A percentile compares a stretch with the other conserved stretches of the same genome.
phyloP scores from a whole-genome alignment of 2,329 filamentous ascomycete species.

The Claviceps sorghi region DNA sequence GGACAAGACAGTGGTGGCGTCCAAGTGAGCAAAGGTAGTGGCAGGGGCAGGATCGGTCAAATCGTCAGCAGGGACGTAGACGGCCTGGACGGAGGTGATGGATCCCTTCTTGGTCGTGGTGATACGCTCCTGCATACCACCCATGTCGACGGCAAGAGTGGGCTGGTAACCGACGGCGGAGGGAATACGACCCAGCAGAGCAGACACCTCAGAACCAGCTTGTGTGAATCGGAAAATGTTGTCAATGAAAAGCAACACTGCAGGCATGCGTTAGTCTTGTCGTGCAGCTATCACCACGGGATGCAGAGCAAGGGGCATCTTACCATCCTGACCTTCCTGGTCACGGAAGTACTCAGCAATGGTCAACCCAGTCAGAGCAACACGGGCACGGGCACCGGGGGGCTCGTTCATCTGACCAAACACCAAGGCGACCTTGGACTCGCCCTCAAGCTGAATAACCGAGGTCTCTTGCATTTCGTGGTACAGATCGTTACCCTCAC shows the following conservation, averaged over 20 bases:
- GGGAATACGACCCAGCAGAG: constrained; percentile 96
- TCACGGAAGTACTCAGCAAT: constrained; percentile 74
- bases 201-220: constrained; percentile 99
- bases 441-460: constrained; percentile 97
- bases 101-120: constrained; percentile 99
- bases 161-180: constrained; percentile 99
- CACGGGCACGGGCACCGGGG: constrained; percentile 98
- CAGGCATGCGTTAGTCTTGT: background rate
- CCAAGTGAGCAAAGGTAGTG: constrained; percentile 99
- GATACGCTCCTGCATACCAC: constrained; percentile 99
- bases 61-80: constrained; percentile 99
- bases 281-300: background rate
- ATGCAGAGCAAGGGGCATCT: constrained; percentile 16
- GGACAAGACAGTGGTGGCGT: constrained; percentile 99
- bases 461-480: constrained; percentile 99
- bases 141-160: constrained; percentile 97
- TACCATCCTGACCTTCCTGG: constrained; percentile 70
- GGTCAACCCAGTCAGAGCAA: constrained; percentile 81
- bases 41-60: constrained; percentile 99
- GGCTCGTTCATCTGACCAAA: constrained; percentile 99
- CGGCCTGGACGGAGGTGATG: constrained; percentile 99
- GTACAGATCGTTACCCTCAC: constrained; percentile 99
- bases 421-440: constrained; percentile 97
- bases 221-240: constrained; percentile 99
- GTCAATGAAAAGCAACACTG: constrained; percentile 98